phyloP scores from a whole-genome alignment of 495 filamentous ascomycete species.

The Bacidia gigantensis region DNA sequence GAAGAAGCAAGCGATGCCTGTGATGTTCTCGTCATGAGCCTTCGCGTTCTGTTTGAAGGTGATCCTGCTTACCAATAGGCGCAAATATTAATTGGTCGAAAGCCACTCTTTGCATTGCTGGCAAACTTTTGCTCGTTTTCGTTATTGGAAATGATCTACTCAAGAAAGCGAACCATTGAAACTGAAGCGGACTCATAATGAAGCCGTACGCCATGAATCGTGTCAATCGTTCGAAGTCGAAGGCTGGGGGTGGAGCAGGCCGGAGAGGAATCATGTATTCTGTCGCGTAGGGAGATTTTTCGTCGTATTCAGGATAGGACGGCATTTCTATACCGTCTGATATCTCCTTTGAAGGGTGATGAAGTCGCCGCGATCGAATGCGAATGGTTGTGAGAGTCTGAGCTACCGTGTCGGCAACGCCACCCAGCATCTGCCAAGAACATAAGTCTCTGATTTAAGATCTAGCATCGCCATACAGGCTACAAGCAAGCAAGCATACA shows the following conservation, averaged over 20 bases:
- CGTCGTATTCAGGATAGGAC: slow-evolving; percentile 49
- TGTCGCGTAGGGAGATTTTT: slow-evolving; percentile 55
- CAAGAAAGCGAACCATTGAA: slow-evolving; percentile 88
- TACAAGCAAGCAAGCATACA: slow-evolving; percentile 35
- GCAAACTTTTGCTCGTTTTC: slow-evolving; percentile 55
- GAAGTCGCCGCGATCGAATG: slow-evolving; percentile 47
- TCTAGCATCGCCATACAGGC: no score
- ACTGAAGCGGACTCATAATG: slow-evolving; percentile 90
- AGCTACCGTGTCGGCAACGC: slow-evolving; percentile 88
- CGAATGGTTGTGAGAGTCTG: slow-evolving; percentile 81
- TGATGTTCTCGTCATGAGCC: background rate
- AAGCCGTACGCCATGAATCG: slow-evolving; percentile 96
- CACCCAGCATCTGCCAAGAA: slow-evolving; percentile 60
- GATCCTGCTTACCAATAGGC: slow-evolving; percentile 49
- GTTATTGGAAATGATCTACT: slow-evolving; percentile 73
- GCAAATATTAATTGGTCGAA: slow-evolving; percentile 95
- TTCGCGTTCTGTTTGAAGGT: background rate
- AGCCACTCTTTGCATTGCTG: slow-evolving; percentile 76
- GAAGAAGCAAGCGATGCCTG: slow-evolving; percentile 82
- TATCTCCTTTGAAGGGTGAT: slow-evolving; percentile 43
- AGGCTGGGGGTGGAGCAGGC: slow-evolving; percentile 54
- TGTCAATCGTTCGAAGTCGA: slow-evolving; percentile 87
- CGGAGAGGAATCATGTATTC: slow-evolving; percentile 57
- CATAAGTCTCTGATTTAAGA: background rate
- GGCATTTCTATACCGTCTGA: slow-evolving; percentile 78